Evolutionary conservation across 495 filamentous ascomycete genomes (phyloP).

Genomic region (Trichoderma asperelloides): DNA sequence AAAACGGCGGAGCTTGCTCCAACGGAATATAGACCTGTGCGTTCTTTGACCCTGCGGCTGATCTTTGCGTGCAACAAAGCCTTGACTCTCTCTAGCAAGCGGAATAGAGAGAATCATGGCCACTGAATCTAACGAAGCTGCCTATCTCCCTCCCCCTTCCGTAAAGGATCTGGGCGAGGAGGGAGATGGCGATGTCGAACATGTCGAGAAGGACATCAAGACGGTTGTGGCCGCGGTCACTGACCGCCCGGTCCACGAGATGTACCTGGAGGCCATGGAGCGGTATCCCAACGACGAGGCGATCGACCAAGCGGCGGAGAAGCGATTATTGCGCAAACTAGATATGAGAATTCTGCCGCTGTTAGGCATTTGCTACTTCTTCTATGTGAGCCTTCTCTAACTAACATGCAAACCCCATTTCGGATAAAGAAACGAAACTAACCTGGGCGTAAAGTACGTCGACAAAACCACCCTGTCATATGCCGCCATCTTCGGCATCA

Average conservation of each 20-base stretch:
- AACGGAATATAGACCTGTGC: background rate
- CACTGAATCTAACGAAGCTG: background rate
- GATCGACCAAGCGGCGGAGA: slow-evolving; percentile 13
- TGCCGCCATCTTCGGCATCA: slow-evolving; percentile 26
- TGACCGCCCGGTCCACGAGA: slow-evolving; percentile 8
- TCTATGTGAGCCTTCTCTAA: slow-evolving; percentile 22
- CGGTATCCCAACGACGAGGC: slow-evolving; percentile 18
- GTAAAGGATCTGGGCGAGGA: background rate
- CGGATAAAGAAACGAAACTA: background rate
- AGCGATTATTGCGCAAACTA: slow-evolving; percentile 14
- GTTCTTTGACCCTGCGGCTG: background rate
- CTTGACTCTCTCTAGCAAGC: background rate
- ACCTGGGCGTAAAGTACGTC: slow-evolving; percentile 26
- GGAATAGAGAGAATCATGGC: background rate
- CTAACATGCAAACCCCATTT: background rate
- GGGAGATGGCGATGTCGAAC: slow-evolving; percentile 7
- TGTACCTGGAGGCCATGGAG: slow-evolving; percentile 15
- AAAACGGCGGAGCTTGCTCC: background rate
- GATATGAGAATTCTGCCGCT: slow-evolving; percentile 24
- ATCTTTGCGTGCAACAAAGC: background rate
- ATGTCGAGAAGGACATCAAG: slow-evolving; percentile 5
- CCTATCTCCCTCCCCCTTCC: background rate
- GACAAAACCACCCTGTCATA: slow-evolving; percentile 31
- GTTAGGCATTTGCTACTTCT: slow-evolving; percentile 45
- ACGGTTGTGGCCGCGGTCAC: slow-evolving; percentile 7